A percentile compares a stretch with the other conserved stretches of the same genome.
Conservation (phyloP, 192 early-diverging fungal species). For the Mortierella antarctica region DNA sequence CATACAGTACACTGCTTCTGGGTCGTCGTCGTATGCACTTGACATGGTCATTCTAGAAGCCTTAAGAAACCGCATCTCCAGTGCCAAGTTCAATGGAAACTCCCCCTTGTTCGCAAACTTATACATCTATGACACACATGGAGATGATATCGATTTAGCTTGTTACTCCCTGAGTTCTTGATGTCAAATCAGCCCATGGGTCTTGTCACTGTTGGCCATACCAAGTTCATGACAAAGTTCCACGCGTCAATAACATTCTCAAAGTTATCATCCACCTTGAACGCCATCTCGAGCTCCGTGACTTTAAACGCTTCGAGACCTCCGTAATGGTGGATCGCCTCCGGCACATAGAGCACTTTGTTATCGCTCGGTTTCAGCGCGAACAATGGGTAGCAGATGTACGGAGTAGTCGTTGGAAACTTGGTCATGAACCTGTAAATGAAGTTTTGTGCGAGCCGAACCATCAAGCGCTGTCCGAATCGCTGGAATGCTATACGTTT, state of each 20-base stretch:
- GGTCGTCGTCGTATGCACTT: slow-evolving; percentile 40
- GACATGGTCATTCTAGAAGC: slow-evolving; percentile 25
- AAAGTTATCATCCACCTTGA: slow-evolving; percentile 45
- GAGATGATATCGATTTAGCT: background rate
- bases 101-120: slow-evolving; percentile 1
- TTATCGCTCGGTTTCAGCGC: too few species aligned
- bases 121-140: slow-evolving; percentile 26
- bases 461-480: too few species aligned
- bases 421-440: too few species aligned
- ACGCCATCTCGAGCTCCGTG: slow-evolving; percentile 35
- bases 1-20: slow-evolving; percentile 37
- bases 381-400: too few species aligned
- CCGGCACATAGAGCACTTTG: too few species aligned
- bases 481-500: too few species aligned
- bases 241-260: slow-evolving; percentile 35
- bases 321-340: background rate
- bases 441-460: too few species aligned
- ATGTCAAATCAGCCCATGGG: slow-evolving; percentile 18
- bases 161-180: background rate
- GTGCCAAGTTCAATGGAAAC: slow-evolving; percentile 4
- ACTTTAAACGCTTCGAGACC: slow-evolving; percentile 25
- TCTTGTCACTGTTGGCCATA: slow-evolving; percentile 13
- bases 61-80: slow-evolving; percentile 53
- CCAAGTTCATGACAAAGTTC: slow-evolving; percentile 10
- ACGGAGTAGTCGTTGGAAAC: too few species aligned